A percentile compares a stretch with the other conserved stretches of the same genome.
Conservation (phyloP, 805 yeast species). For the Wickerhamomyces hampshirensis region DNA sequence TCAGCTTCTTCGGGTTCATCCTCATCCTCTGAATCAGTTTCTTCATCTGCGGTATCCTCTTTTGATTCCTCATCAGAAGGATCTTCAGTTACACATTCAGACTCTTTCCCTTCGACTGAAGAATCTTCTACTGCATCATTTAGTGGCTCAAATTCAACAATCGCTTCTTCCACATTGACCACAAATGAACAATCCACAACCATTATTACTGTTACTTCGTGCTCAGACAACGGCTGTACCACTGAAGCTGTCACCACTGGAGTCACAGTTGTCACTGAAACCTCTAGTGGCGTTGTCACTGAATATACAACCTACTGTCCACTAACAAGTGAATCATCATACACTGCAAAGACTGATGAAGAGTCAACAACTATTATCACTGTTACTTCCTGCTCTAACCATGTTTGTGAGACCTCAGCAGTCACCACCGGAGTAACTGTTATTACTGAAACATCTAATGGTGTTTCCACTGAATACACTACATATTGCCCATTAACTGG, state of each 20-base stretch:
- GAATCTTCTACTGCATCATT: slow-evolving; percentile 4
- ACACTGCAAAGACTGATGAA: slow-evolving; percentile 23
- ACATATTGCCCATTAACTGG: slow-evolving; percentile 20
- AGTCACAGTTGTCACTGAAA: slow-evolving; percentile 26
- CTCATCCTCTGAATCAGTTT: too few species aligned
- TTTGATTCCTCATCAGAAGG: slow-evolving; percentile 7
- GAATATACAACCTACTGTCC: slow-evolving; percentile 19
- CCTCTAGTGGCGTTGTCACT: slow-evolving; percentile 25
- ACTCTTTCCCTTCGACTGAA: too few species aligned
- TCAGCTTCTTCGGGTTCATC: too few species aligned
- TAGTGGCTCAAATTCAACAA: slow-evolving; percentile 7
- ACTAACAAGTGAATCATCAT: slow-evolving; percentile 13
- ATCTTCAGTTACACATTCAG: slow-evolving; percentile 1
- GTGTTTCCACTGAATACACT: slow-evolving; percentile 18
- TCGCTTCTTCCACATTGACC: not conserved
- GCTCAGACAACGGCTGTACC: slow-evolving; percentile 7
- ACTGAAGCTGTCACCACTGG: slow-evolving; percentile 6
- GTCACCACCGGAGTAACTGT: slow-evolving; percentile 25
- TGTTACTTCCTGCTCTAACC: slow-evolving; percentile 10
- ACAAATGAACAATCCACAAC: slow-evolving; percentile 7
- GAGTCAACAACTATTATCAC: slow-evolving; percentile 8
- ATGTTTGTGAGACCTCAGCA: slow-evolving; percentile 7
- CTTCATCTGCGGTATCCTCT: slow-evolving; percentile 5
- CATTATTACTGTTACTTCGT: slow-evolving; percentile 12
- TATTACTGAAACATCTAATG: slow-evolving; percentile 27